A percentile compares a stretch with the other conserved stretches of the same genome.
phyloP scores from a whole-genome alignment of 1,284 basidiomycete species.

The Ceratobasidium papillatum region DNA sequence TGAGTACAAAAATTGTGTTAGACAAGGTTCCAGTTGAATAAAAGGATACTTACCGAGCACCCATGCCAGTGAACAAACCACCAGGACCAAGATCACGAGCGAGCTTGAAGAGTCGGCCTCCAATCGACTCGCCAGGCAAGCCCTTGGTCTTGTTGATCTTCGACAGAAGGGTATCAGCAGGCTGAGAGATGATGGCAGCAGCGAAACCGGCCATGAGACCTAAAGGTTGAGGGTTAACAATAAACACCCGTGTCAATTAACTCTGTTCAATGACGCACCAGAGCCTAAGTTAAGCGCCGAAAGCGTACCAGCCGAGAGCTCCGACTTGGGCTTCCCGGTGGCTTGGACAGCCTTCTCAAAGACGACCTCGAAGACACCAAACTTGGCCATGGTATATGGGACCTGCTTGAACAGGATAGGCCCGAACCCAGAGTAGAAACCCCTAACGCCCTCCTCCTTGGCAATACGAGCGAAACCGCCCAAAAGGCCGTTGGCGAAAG shows the following conservation, averaged over 20 bases:
- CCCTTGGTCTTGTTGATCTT: slow-evolving; percentile 69
- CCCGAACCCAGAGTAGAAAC: slow-evolving; percentile 64
- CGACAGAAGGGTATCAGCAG: slow-evolving; percentile 61
- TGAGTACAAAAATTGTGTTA: slow-evolving; percentile 47
- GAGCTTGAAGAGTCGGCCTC: slow-evolving; percentile 58
- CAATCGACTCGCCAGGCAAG: slow-evolving; percentile 59
- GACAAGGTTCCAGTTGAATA: background rate
- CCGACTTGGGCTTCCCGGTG: slow-evolving; percentile 58
- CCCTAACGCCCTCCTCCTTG: slow-evolving; percentile 58
- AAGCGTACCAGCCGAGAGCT: slow-evolving; percentile 53
- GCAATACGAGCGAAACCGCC: slow-evolving; percentile 62
- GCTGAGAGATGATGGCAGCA: slow-evolving; percentile 67
- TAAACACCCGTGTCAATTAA: background rate
- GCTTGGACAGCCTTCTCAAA: slow-evolving; percentile 57
- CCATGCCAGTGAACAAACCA: slow-evolving; percentile 61
- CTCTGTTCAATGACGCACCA: slow-evolving; percentile 34
- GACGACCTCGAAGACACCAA: slow-evolving; percentile 58
- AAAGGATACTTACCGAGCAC: slow-evolving; percentile 49
- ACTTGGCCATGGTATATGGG: slow-evolving; percentile 63
- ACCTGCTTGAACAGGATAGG: slow-evolving; percentile 65
- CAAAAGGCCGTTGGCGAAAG: slow-evolving; percentile 60
- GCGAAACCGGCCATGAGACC: slow-evolving; percentile 64
- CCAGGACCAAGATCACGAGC: slow-evolving; percentile 56
- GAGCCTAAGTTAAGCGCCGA: slow-evolving; percentile 56
- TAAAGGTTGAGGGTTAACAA: slow-evolving; percentile 34